Evolutionary conservation across 164 flowering plant genomes (phyloP), one percentile per base, ranked within the genome.

Genomic region (Malania oleifera): DNA sequence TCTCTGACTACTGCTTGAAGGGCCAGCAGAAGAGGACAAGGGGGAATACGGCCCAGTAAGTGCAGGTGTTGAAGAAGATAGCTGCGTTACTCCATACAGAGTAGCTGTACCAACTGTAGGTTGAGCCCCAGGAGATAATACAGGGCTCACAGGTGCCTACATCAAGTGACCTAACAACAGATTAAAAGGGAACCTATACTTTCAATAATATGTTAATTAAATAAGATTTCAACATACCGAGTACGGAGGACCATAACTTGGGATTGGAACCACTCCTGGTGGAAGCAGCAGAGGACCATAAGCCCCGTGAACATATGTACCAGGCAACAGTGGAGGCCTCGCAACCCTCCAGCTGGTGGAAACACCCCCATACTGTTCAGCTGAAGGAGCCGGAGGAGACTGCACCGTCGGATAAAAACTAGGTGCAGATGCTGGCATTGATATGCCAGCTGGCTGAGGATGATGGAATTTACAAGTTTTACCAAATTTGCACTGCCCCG

Each of bases 401-500:
- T 74, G 81, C 78, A 74, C 78, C 73, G 67, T 48, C 17, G 76
- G 72, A 77, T 77, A 77, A 72, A 75, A 77, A 44, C 70, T 69
- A 59, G 79, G 79, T 72, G 82, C 75, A 72, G 79, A 72, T 14
- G 69, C 70, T 26, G 73, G 67, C 58, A 55, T 8, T 41, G 78
- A 62, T 9, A 66, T 39, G 61, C 79, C 77, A 67, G 73, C 73
- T 24, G 65, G 67, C 63, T 75, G 79, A 65, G 82, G 82, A 68
- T 77, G 82, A 68, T 77, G 77, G 71, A 75, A 77, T 75, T 75
- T 77, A 77, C 82, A 77, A 31, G 79, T 75, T 52, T 61, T 41
- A 65, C 79, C 82, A 59, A 72, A 77, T 65, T 77, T 77, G 74
- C 81, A 77, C 54, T 69, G 78, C 72, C 81, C 81, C 62, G 78